These are phyloP conservation scores for Nelumbo lutea DNA, from an alignment of 164 flowering plant genomes.

Conservation along the genomic window DNA sequence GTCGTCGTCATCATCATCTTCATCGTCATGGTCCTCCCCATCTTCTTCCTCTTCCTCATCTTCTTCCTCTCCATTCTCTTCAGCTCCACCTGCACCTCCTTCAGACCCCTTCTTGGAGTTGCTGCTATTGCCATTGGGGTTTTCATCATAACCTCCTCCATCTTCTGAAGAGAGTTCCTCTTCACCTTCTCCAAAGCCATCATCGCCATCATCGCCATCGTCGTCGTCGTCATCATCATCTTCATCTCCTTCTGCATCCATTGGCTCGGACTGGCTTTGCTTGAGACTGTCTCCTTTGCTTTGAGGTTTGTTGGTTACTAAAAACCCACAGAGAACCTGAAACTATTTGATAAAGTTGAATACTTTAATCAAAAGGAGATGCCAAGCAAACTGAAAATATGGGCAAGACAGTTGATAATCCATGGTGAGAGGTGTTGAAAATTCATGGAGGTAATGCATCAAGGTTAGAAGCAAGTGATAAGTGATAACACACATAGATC, in stretches of 20 bases:
- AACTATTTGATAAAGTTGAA: conserved; percentile 2
- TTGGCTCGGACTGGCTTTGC: conserved; percentile 15
- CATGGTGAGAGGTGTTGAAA: too few relatives aligned
- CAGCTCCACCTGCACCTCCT: conserved; percentile 19
- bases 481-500: too few relatives aligned
- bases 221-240: conserved; percentile 18
- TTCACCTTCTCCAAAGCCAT: conserved; percentile 32
- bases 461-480: too few relatives aligned
- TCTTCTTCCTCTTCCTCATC: conserved; percentile 27
- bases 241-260: conserved; percentile 26
- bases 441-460: too few relatives aligned
- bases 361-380: not conserved
- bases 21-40: conserved; percentile 27
- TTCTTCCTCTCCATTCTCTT: conserved; percentile 12
- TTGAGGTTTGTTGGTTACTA: conserved; percentile 4
- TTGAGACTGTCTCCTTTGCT: conserved; percentile 16
- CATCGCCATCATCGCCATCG: conserved; percentile 29
- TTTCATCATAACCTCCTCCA: conserved; percentile 21
- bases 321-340: conserved; percentile 15
- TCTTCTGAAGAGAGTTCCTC: conserved; percentile 33
- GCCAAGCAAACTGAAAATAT: not conserved
- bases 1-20: conserved; percentile 25
- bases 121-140: conserved; percentile 21
- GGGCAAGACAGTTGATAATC: too few relatives aligned
- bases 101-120: conserved; percentile 27